Percentiles rank a stretch among this genome's conserved stretches.
phyloP scores from a whole-genome alignment of 2,329 filamentous ascomycete genomes.

The Huntiella omanensis region DNA sequence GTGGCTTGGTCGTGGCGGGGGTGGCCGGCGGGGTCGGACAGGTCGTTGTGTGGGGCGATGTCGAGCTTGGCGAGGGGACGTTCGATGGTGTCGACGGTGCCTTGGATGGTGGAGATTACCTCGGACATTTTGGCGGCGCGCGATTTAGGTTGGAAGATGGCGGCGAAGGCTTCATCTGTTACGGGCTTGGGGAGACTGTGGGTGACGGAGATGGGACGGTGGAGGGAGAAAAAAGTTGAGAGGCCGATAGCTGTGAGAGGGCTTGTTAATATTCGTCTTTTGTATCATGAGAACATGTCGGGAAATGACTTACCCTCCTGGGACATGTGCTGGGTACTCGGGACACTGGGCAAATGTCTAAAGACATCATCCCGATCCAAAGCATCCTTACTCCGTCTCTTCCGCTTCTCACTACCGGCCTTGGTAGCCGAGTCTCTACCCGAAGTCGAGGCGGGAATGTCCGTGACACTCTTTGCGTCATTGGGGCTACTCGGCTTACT shows the following conservation, averaged over 20 bases:
- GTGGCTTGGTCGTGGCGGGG: conserved; percentile 25
- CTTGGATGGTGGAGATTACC: conserved; percentile 48
- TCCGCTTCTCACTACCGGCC: conserved; percentile 32
- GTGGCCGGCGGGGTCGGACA: conserved; percentile 13
- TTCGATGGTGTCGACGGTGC: conserved; percentile 40
- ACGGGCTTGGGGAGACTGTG: conserved; percentile 58
- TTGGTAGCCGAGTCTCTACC: conserved; percentile 24
- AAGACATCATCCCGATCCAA: conserved; percentile 26
- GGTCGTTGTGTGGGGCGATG: conserved; percentile 17
- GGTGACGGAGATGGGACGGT: conserved; percentile 81
- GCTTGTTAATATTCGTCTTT: conserved; percentile 11
- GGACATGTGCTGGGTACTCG: conserved; percentile 53
- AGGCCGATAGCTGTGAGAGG: conserved; percentile 53
- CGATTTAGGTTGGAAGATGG: conserved; percentile 52
- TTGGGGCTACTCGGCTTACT: conserved; percentile 45
- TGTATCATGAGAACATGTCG: not conserved
- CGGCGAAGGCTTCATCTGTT: conserved; percentile 57
- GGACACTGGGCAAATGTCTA: conserved; percentile 50
- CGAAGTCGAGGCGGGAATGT: conserved; percentile 26
- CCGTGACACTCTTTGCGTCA: conserved; percentile 25
- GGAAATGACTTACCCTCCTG: conserved; percentile 35
- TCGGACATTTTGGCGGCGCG: conserved; percentile 33
- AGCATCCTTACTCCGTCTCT: conserved; percentile 37
- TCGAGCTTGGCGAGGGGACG: conserved; percentile 35
- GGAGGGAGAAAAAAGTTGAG: conserved; percentile 87